Evolutionary conservation across 805 yeast genomes (phyloP), one percentile per base, ranked within the genome.

Genomic region (Candida sakaeoensis): DNA sequence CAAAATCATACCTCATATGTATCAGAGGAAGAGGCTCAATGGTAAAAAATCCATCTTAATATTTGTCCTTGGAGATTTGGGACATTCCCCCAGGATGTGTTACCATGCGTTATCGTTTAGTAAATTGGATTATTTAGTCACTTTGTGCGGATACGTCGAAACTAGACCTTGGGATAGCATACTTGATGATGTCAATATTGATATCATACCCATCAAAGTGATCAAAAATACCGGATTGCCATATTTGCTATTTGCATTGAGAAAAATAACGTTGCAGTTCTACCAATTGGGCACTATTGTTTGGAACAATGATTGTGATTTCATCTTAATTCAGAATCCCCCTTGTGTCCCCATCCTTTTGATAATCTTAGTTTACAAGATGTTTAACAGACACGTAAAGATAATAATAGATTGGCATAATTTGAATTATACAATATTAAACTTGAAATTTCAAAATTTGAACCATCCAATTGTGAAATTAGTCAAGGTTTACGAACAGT

Each of bases 391-490:
- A 9, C 71, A 79, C 2, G 69, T 90, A 4, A 72, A 74, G 52
- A 60, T 91, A 17, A 72, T 93, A 15, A 77, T 93, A 36, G 99
- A 93, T 61, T 93, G 99, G 99, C 99, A 93, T 61, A 93, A 93
- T 60, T 69, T 93, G 50, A 95, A 95, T 29, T 91, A 77, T 59
- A 77, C 95, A 1, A 86, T 93, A 19, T 61, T 93, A 42, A 81
- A 83, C 39, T 57, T 91, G 53, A 79, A 79, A 49, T 77, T 79
- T 48, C 54, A 70, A 4, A 71, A 71, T 40, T 56, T 61, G 36
- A 62, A 60, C 24, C 86, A 86, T 54, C 80, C 83, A 0, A 59
- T 85, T 40, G 95, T 89, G 2, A 58, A 65, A 37, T 22, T 79
- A 2, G 73, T 86, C 54, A 75, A 66, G 41, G 41, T 61, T 5